Evolutionary conservation across 495 filamentous ascomycete genomes (phyloP).

Genomic region (Penicillium coffeae): DNA sequence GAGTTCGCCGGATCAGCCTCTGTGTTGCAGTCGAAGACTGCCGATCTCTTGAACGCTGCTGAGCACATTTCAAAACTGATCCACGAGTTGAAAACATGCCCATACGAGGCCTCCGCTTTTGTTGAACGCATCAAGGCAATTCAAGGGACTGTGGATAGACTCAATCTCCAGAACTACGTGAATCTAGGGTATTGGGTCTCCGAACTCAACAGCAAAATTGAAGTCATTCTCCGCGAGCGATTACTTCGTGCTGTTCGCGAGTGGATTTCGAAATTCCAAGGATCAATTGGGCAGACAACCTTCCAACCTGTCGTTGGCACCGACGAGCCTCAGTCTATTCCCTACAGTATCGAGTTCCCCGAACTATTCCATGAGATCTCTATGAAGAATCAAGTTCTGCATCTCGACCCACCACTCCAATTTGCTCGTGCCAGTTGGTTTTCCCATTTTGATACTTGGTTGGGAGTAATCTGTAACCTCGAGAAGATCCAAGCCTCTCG

Average conservation of each 20-base stretch:
- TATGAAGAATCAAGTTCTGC: constrained; percentile 95
- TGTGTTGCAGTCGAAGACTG: constrained; percentile 79
- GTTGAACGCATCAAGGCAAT: constrained; percentile 75
- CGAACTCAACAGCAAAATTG: constrained; percentile 78
- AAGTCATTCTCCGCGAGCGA: constrained; percentile 67
- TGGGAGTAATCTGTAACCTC: constrained; percentile 86
- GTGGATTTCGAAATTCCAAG: constrained; percentile 82
- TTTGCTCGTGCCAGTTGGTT: constrained; percentile 93
- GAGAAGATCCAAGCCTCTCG: constrained; percentile 90
- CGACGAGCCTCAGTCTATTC: constrained; percentile 41
- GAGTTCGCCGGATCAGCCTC: constrained; percentile 85
- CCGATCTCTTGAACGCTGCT: constrained; percentile 71
- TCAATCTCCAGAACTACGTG: constrained; percentile 91
- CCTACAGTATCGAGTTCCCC: constrained; percentile 54
- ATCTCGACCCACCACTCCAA: constrained; percentile 87
- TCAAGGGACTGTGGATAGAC: constrained; percentile 85
- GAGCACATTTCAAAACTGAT: constrained; percentile 78
- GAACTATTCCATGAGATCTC: constrained; percentile 80
- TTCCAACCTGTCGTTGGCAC: constrained; percentile 20
- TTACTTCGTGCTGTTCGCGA: constrained; percentile 73
- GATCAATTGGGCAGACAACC: constrained; percentile 43
- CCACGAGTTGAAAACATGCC: constrained; percentile 76
- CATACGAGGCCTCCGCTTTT: constrained; percentile 73
- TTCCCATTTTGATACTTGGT: constrained; percentile 85
- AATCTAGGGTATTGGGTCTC: constrained; percentile 88